A percentile compares a stretch with the other conserved stretches of the same genome.
These are phyloP conservation scores for Sicyos baderoa DNA, from an alignment of 306 rosid genomes.

Conservation along the genomic window DNA sequence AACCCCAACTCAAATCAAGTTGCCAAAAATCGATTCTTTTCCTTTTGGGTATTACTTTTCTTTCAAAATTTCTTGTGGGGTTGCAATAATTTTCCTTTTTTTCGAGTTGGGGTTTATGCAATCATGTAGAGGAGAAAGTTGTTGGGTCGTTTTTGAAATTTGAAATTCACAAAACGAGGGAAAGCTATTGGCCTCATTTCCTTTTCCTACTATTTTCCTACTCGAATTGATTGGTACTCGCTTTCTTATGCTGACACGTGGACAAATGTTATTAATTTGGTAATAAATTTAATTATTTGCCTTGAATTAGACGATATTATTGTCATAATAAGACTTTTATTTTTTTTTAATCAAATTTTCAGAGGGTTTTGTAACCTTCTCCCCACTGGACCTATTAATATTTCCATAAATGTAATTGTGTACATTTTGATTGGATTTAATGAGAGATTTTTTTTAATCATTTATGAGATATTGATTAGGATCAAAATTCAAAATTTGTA, in stretches of 20 bases:
- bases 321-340: no score
- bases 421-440: no score
- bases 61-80: constrained; percentile 22
- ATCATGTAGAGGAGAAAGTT: constrained; percentile 28
- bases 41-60: constrained; percentile 16
- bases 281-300: no score
- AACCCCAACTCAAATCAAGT: not conserved
- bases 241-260: not conserved
- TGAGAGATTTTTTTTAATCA: no score
- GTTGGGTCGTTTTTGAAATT: constrained; percentile 51
- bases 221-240: not conserved
- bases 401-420: no score
- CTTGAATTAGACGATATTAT: no score
- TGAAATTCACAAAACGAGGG: constrained; percentile 68
- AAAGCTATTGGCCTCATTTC: constrained; percentile 31
- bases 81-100: not conserved
- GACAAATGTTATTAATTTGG: no score
- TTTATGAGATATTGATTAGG: no score
- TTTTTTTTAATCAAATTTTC: no score
- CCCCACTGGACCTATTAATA: no score
- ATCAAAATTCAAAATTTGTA: no score
- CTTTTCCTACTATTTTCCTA: not conserved
- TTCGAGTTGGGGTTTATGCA: constrained; percentile 17
- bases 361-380: no score
- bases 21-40: not conserved